phyloP scores from a whole-genome alignment of 345 rosid genomes.

The Litchi chinensis region DNA sequence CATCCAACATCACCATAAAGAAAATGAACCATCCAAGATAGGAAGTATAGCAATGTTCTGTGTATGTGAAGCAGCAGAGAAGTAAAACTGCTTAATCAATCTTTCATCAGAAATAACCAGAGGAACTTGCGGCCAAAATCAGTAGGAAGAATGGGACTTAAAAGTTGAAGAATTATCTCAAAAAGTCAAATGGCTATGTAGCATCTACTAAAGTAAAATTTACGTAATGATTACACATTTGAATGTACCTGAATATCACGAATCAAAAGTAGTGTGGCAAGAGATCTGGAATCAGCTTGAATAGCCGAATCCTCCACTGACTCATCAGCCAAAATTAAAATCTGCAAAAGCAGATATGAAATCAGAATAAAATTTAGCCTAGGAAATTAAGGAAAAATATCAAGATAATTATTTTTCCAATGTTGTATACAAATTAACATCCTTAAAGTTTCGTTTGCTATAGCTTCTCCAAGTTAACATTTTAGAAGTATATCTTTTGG shows the following conservation, averaged over 20 bases:
- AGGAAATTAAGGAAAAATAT: conserved; percentile 8
- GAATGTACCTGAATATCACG: conserved; percentile 74
- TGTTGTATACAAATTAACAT: background rate
- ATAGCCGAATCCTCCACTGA: conserved; percentile 80
- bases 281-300: conserved; percentile 86
- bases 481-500: no score
- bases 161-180: background rate
- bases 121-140: background rate
- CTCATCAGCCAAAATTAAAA: conserved; percentile 75
- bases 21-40: background rate
- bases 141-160: background rate
- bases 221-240: conserved; percentile 3
- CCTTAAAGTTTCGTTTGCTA: no score
- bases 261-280: conserved; percentile 67
- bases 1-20: background rate
- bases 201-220: background rate
- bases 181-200: no score
- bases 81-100: background rate
- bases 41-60: background rate
- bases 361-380: background rate
- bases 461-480: no score
- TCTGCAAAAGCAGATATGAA: conserved; percentile 37
- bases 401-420: background rate
- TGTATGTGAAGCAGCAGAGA: background rate
- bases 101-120: background rate